Conservation (phyloP, 352 stramenopile genomes). For the Pythium sukuiense region DNA sequence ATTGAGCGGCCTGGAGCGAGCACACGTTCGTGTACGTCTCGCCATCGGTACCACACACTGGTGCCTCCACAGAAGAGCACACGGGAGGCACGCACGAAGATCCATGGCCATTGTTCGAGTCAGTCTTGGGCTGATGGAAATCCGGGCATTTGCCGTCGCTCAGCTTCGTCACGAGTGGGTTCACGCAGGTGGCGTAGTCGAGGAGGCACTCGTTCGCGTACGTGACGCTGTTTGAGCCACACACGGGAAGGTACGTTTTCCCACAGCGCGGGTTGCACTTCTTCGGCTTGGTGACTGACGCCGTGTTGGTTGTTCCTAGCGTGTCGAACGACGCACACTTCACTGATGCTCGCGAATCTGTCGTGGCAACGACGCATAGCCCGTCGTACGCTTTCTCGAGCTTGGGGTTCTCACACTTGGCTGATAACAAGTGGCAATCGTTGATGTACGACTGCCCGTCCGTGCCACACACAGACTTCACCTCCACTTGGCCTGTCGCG, state of each 20-base stretch:
- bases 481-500: slow-evolving; percentile 17
- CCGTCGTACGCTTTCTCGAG: slow-evolving; percentile 45
- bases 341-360: background rate
- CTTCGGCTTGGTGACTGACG: slow-evolving; percentile 19
- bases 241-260: slow-evolving; percentile 48
- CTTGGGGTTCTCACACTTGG: slow-evolving; percentile 46
- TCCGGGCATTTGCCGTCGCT: slow-evolving; percentile 42
- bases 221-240: slow-evolving; percentile 59
- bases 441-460: slow-evolving; percentile 41
- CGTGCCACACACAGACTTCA: slow-evolving; percentile 39
- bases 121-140: slow-evolving; percentile 20
- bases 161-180: slow-evolving; percentile 36
- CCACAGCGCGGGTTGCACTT: slow-evolving; percentile 57
- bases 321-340: slow-evolving; percentile 1
- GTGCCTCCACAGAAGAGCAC: slow-evolving; percentile 37
- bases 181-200: slow-evolving; percentile 44
- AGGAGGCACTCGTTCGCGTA: slow-evolving; percentile 67
- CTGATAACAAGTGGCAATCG: slow-evolving; percentile 39
- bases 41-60: slow-evolving; percentile 36
- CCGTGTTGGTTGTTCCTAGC: background rate
- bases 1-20: slow-evolving; percentile 32
- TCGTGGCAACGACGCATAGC: slow-evolving; percentile 20
- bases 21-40: slow-evolving; percentile 40
- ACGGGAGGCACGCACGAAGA: slow-evolving; percentile 38
- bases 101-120: background rate